These are phyloP conservation scores for Conticribra weissflogii DNA, from an alignment of 108 stramenopile species.

Conservation along the genomic window DNA sequence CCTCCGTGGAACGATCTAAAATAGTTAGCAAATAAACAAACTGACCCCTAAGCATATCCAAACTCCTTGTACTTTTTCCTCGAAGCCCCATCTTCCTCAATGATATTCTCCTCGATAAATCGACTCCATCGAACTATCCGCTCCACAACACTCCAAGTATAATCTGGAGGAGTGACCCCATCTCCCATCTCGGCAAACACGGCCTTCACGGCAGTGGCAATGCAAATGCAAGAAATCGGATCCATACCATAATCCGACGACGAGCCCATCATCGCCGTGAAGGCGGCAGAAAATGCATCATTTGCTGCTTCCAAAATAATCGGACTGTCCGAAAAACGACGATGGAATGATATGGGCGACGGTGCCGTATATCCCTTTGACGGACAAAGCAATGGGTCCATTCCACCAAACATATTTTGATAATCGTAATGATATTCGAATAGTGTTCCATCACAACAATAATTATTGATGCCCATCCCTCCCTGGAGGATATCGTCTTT, in stretches of 20 bases:
- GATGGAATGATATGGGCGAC: not conserved
- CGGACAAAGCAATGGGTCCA: conserved; percentile 37
- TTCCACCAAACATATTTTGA: conserved; percentile 31
- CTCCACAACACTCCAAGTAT: conserved; percentile 30
- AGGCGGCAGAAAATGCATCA: conserved; percentile 33
- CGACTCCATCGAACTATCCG: conserved; percentile 16
- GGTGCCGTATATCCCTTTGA: conserved; percentile 22
- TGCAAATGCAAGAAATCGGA: conserved; percentile 16
- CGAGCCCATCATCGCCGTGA: conserved; percentile 16
- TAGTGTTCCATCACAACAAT: conserved; percentile 14
- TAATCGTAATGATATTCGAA: conserved; percentile 41
- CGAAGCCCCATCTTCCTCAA: conserved; percentile 17
- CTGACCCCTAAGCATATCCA: conserved; percentile 9
- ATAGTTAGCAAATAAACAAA: too few relatives aligned
- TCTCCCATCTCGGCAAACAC: conserved; percentile 16
- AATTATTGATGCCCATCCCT: conserved; percentile 11
- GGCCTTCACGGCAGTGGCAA: conserved; percentile 21
- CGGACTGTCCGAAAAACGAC: too few relatives aligned
- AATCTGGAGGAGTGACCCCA: conserved; percentile 11
- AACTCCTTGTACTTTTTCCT: conserved; percentile 38
- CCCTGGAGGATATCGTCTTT: conserved; percentile 17
- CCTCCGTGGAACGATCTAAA: too few relatives aligned
- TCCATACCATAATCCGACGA: too few relatives aligned
- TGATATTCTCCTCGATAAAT: conserved; percentile 3
- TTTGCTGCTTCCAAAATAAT: conserved; percentile 6